Percentiles rank a stretch among this genome's conserved stretches.
phyloP scores from a whole-genome alignment of 345 rosid species.

The Chamaenerion angustifolium region DNA sequence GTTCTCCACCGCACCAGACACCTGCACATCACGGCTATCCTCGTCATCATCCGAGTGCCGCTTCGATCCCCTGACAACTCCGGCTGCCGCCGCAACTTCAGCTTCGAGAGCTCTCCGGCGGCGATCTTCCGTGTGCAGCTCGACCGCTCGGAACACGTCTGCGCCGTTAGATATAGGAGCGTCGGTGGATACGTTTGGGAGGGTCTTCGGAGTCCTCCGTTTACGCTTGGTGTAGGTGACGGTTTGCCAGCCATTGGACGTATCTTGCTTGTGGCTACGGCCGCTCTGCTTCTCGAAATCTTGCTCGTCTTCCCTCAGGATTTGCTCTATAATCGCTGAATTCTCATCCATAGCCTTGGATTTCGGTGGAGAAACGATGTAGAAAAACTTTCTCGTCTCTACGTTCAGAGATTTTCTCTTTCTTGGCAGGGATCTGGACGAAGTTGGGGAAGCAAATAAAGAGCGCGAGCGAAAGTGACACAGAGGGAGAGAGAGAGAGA shows the following conservation, averaged over 20 bases:
- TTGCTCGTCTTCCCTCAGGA: constrained; percentile 18
- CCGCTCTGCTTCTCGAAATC: constrained; percentile 1
- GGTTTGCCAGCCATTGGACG: constrained; percentile 23
- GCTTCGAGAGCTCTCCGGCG: constrained; percentile 21
- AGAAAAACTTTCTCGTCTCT: too few relatives aligned
- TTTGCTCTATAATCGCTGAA: constrained; percentile 16
- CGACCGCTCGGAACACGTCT: constrained; percentile 39
- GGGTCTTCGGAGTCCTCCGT: constrained; percentile 16
- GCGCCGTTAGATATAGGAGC: constrained; percentile 9
- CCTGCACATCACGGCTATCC: constrained; percentile 19
- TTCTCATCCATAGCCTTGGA: constrained; percentile 7
- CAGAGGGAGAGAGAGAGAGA: too few relatives aligned
- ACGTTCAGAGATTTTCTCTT: too few relatives aligned
- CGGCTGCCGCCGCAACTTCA: background rate
- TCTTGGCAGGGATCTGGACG: too few relatives aligned
- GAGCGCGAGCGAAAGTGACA: too few relatives aligned
- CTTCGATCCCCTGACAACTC: constrained; percentile 17
- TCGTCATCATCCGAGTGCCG: constrained; percentile 27
- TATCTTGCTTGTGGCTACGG: constrained; percentile 2
- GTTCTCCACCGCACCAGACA: constrained; percentile 13
- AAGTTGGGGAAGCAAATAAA: too few relatives aligned
- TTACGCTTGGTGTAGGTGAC: constrained; percentile 30
- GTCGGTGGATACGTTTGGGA: background rate
- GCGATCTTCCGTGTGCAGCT: constrained; percentile 49
- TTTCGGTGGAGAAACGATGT: background rate